Percentiles rank a stretch among this genome's conserved stretches.
Conservation (phyloP, 1,139 yeast genomes). For the Debaryomyces robertsiae region DNA sequence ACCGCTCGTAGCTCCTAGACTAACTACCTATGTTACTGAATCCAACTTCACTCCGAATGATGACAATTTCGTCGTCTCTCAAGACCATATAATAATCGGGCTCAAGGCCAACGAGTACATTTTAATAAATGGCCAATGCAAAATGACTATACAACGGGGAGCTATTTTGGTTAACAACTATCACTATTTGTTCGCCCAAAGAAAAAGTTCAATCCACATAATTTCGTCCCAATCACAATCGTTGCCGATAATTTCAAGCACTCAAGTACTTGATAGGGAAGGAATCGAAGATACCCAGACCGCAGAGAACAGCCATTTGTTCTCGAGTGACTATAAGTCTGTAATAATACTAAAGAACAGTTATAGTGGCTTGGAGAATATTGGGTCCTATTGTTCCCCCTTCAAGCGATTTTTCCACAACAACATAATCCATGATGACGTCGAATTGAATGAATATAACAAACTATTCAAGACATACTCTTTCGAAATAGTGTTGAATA, state of each 20-base stretch:
- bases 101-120: slow-evolving; percentile 50
- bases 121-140: slow-evolving; percentile 61
- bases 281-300: slow-evolving; percentile 27
- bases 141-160: slow-evolving; percentile 58
- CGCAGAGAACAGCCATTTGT: slow-evolving; percentile 35
- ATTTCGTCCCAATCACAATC: slow-evolving; percentile 58
- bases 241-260: slow-evolving; percentile 55
- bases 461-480: slow-evolving; percentile 23
- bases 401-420: slow-evolving; percentile 44
- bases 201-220: slow-evolving; percentile 28
- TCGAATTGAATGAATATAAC: slow-evolving; percentile 12
- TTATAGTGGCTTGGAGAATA: slow-evolving; percentile 47
- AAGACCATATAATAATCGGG: slow-evolving; percentile 40
- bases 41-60: slow-evolving; percentile 38
- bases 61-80: slow-evolving; percentile 37
- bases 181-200: slow-evolving; percentile 42
- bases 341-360: slow-evolving; percentile 43
- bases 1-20: slow-evolving; percentile 7
- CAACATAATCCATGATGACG: slow-evolving; percentile 19
- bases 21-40: slow-evolving; percentile 14
- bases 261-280: slow-evolving; percentile 40
- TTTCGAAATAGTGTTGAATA: slow-evolving; percentile 41
- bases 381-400: slow-evolving; percentile 52
- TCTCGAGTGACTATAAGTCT: slow-evolving; percentile 41
- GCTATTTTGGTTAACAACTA: slow-evolving; percentile 56